phyloP scores from a whole-genome alignment of 2,329 filamentous ascomycete species.

The Zelopaecilomyces penicillatus region DNA sequence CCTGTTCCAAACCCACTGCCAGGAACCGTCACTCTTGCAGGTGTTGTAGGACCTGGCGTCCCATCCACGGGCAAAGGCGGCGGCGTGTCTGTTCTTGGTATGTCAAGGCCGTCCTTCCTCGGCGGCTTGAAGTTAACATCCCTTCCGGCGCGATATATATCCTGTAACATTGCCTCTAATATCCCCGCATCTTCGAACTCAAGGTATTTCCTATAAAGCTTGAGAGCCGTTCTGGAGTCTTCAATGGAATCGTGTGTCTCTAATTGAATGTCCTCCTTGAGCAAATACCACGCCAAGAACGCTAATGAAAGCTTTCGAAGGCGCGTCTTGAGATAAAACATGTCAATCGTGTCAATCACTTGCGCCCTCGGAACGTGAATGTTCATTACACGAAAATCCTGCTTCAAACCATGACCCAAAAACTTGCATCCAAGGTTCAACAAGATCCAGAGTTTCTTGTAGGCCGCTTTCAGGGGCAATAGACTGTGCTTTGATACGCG shows the following conservation, averaged over 20 bases:
- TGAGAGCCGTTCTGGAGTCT: constrained; percentile 83
- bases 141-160: constrained; percentile 59
- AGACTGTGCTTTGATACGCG: constrained; percentile 72
- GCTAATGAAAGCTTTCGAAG: constrained; percentile 83
- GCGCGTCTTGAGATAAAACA: constrained; percentile 76
- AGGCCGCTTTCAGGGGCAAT: constrained; percentile 79
- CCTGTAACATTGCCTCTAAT: constrained; percentile 72
- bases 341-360: constrained; percentile 86
- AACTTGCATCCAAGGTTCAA: constrained; percentile 92
- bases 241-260: constrained; percentile 93
- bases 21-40: constrained; percentile 27
- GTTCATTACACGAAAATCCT: constrained; percentile 97
- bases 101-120: constrained; percentile 35
- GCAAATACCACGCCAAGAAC: constrained; percentile 82
- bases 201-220: constrained; percentile 80
- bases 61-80: constrained; percentile 39
- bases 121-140: constrained; percentile 45
- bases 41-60: constrained; percentile 36
- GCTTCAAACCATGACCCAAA: constrained; percentile 84
- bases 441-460: constrained; percentile 97
- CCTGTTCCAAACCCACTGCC: constrained; percentile 30
- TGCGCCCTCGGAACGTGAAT: constrained; percentile 88
- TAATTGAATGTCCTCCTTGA: constrained; percentile 90
- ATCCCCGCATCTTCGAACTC: constrained; percentile 84
- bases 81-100: constrained; percentile 45